Evolutionary conservation across 345 rosid species (phyloP).

Genomic region (Stellera chamaejasme): DNA sequence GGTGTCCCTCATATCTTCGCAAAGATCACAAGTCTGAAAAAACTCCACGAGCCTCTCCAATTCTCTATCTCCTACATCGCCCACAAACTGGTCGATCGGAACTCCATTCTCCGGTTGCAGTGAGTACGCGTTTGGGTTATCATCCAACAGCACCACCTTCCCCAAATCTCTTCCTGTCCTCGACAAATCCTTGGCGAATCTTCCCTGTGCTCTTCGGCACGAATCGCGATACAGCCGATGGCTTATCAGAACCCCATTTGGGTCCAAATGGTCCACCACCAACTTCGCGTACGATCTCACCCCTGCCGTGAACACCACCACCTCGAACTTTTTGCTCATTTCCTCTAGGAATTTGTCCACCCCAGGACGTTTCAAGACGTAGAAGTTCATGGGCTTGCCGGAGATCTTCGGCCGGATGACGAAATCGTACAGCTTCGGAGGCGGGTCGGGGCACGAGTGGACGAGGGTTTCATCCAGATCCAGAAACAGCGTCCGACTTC

Average conservation of each 20-base stretch:
- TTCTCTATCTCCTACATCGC: constrained; percentile 43
- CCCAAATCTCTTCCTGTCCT: constrained; percentile 46
- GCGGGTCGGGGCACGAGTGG: constrained; percentile 61
- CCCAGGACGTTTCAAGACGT: constrained; percentile 76
- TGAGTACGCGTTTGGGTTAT: constrained; percentile 54
- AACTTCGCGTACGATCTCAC: constrained; percentile 58
- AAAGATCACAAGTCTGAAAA: constrained; percentile 36
- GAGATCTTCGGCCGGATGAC: constrained; percentile 48
- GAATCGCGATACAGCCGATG: constrained; percentile 66
- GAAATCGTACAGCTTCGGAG: constrained; percentile 49
- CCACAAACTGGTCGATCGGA: constrained; percentile 50
- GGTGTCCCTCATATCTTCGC: constrained; percentile 64
- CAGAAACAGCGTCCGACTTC: constrained; percentile 51
- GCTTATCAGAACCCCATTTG: constrained; percentile 31
- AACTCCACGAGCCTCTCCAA: constrained; percentile 41
- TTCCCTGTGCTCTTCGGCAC: constrained; percentile 55
- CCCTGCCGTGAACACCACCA: constrained; percentile 85
- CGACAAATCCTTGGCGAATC: constrained; percentile 60
- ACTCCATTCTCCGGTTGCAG: constrained; percentile 72
- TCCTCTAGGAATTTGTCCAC: constrained; percentile 50
- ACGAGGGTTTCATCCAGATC: constrained; percentile 83
- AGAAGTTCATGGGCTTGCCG: constrained; percentile 45
- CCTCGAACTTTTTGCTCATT: constrained; percentile 38
- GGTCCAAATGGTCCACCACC: constrained; percentile 55
- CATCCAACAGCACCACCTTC: constrained; percentile 61